Evolutionary conservation across 2,329 filamentous ascomycete species (phyloP), one percentile per base, ranked within the genome.

Genomic region (Zymoseptoria brevis): DNA sequence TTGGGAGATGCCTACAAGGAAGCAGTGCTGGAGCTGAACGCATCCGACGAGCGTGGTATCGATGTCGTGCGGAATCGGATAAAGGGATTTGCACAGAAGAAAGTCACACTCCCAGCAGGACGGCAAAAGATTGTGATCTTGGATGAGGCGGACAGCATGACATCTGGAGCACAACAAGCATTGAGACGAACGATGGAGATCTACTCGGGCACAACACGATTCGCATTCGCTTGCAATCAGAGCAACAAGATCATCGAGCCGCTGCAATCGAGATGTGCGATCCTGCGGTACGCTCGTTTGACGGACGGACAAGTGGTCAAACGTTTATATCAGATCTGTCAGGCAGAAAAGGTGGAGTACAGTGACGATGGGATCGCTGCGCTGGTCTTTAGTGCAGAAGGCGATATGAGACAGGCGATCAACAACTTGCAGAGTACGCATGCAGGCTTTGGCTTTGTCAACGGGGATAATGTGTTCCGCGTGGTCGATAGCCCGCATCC

Each of bases 211-310:
- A 99, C 94, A 1, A 99, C 94, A 1, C 84, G 94, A 60, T 99
- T 99, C 71, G 94, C 94, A 0, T 99, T 99, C 71, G 94, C 94
- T 1, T 99, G 94, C 80, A 99, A 99, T 75, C 90, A 96, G 78
- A 94, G 89, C 63, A 99, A 97, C 79, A 99, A 97, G 77, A 97
- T 99, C 72, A 99, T 99, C 74, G 94, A 99, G 75, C 94, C 94
- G n/a, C 81, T 99, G 55, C 94, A 99, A 75, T 96, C 92, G 19
- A 86, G 94, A 69, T 99, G 94, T 73, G 94, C 94, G 19, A 97
- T 99, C 72, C 83, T 99, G 57, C 87, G 94, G 60, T 99, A 96
- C 75, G 87, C 92, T 30, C 87, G 93, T 58, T 81, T 99, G 65
- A 96, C 93, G 2, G 94, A 99, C 72, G 87, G 84, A 11, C 93